Evolutionary conservation across 2,329 filamentous ascomycete species (phyloP).

Genomic region (Juglanconis oblonga): DNA sequence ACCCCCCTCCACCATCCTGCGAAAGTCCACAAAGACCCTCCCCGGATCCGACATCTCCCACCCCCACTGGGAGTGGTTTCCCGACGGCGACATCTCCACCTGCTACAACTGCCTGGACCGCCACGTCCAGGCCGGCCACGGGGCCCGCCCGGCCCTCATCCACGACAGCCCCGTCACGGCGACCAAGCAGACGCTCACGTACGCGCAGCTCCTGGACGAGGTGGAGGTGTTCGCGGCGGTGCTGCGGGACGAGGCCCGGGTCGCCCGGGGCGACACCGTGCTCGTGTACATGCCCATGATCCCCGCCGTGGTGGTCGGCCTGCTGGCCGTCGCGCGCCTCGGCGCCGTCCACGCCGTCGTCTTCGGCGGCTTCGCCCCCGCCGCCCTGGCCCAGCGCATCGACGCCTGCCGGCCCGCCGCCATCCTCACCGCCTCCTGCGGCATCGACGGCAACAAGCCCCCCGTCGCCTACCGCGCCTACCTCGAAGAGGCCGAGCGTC

Average conservation of each 20-base stretch:
- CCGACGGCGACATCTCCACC: conserved; percentile 83
- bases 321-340: conserved; percentile 75
- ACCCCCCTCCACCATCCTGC: conserved; percentile 62
- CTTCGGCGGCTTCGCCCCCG: conserved; percentile 85
- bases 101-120: conserved; percentile 90
- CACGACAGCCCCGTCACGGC: conserved; percentile 86
- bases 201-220: conserved; percentile 71
- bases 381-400: conserved; percentile 81
- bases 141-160: conserved; percentile 70
- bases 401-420: conserved; percentile 73
- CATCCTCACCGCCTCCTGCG: conserved; percentile 86
- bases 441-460: conserved; percentile 82
- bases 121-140: conserved; percentile 78
- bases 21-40: conserved; percentile 60
- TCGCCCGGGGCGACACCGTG: conserved; percentile 80
- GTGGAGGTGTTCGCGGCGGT: conserved; percentile 81
- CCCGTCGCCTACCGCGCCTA: conserved; percentile 75
- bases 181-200: conserved; percentile 70
- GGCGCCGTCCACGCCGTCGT: conserved; percentile 90
- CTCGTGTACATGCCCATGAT: conserved; percentile 98
- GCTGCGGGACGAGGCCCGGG: conserved; percentile 77
- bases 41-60: conserved; percentile 57
- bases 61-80: conserved; percentile 86
- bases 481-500: conserved; percentile 68
- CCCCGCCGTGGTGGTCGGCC: conserved; percentile 80